Evolutionary conservation across 2,329 filamentous ascomycete genomes (phyloP), one percentile per base, ranked within the genome.

Genomic region (Aspergillus intermedius): DNA sequence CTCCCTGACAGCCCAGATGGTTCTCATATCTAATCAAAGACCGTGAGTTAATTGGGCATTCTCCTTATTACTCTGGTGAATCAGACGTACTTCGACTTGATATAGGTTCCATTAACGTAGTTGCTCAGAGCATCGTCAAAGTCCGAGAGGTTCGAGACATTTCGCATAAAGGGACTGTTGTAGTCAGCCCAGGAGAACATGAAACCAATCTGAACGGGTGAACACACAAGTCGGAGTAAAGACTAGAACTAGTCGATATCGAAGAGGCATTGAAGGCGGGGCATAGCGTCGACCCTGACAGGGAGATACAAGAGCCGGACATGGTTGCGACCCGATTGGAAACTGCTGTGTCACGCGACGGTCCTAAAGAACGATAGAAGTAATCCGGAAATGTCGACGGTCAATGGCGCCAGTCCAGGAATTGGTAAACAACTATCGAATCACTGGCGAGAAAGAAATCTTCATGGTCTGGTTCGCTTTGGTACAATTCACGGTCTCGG

Each of bases 121-220:
- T 79, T 74, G 45, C 72, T 76, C 62, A 98, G 72, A 43, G 57
- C 56, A 61, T 86, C 79, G 67, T 98, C 93, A 66, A 98, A 98
- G 7, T 85, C 81, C 47, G 78, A 71, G 13, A 79, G 78, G 64
- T 86, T 84, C 41, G 86, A 86, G 59, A 97, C 93, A 67, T 80
- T 88, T 55, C 82, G 76, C 56, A 98, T 80, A 67, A 97, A 98
- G 42, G 90, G 84, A 72, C 91, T 95, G 63, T 42, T 42, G 52
- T 40, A 42, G 53, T 68, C 53, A 68, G 65, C 57, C 48, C 48
- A 37, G 17, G 17, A 19, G 6, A 37, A 17, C 34, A 37, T 15
- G n/a, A 10, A 37, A n/a, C 6, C 6, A 37, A 5, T 37, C 34
- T 37, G n/a, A 37, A 30, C 55, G 48, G 37, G 15, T 13, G 28